Base-by-base conservation (phyloP, 192 early-diverging fungal species). In the Umbelopsis sp. region DNA sequence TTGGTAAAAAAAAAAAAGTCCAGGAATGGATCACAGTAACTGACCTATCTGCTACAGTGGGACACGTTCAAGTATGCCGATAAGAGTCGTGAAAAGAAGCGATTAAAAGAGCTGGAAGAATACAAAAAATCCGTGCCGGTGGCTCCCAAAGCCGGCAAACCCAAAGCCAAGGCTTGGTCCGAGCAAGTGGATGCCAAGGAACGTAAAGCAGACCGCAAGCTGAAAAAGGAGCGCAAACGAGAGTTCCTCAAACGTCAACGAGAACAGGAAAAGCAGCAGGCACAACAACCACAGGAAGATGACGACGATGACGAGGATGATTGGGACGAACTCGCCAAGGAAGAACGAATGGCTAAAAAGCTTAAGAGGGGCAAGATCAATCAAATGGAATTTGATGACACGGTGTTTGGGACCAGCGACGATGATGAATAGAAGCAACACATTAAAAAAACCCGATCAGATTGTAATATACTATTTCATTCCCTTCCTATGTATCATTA, bases 11-110 rank as follows among this genome's bases (percentile, higher is more conserved):
- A 11, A 2, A 48, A 48, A n/a, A n/a, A n/a, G n/a, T n/a, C 18
- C 46, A 48, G 46, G 46, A 2, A 48, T 13, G 23, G 25, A 55
- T 55, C 6, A 55, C 25, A 8, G 30, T 20, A 51, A 30, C 27
- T 30, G 27, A 30, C 27, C 27, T 30, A 30, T 53, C 33, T 6
- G 16, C 16, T 12, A 53, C 49, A 92, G 84, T 84, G 83, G 78
- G 84, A 87, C 72, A 73, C 71, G 47, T 92, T 91, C 68, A 81
- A 84, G 58, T 94, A 89, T 75, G 78, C 81, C 22, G 91, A 94
- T 72, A 91, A 91, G 48, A 78, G 74, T 47, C 83, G 89, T 25
- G 92, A 95, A 55, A 83, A 83, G 45, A 86, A 92, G 71, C 84
- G 92, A 41, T 13, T 25, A 12, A 67, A 53, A 33, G 48, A 61